These are phyloP conservation scores for Persicaria maculosa DNA, from an alignment of 148 eudicot genomes.

Conservation along the genomic window DNA sequence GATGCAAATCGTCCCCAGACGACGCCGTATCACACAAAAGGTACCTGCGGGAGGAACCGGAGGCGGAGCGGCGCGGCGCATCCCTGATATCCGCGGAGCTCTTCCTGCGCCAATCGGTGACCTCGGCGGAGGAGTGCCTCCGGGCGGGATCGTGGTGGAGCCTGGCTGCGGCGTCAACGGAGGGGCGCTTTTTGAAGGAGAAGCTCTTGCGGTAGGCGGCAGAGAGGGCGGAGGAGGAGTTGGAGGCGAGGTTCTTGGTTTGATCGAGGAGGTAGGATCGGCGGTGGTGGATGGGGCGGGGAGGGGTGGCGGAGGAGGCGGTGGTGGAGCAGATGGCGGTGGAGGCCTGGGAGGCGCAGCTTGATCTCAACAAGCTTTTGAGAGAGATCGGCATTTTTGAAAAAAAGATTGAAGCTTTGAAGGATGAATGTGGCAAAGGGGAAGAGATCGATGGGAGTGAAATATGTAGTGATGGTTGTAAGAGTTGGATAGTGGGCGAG, in stretches of 20 bases:
- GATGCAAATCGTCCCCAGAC: not conserved
- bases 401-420: too few relatives aligned
- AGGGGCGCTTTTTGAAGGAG: constrained; percentile 6
- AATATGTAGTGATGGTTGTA: too few relatives aligned
- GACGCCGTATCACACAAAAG: constrained; percentile 45
- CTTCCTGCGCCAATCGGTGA: constrained; percentile 26
- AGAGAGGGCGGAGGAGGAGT: constrained; percentile 1
- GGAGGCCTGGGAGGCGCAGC: constrained; percentile 9
- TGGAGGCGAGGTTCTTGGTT: constrained; percentile 6
- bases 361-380: constrained; percentile 7
- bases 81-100: constrained; percentile 44
- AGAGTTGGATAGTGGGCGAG: too few relatives aligned
- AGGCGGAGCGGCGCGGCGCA: not conserved
- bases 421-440: too few relatives aligned
- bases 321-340: constrained; percentile 8
- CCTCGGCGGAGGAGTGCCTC: constrained; percentile 14
- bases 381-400: constrained; percentile 1
- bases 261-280: constrained; percentile 12
- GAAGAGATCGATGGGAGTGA: too few relatives aligned
- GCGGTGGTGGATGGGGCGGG: constrained; percentile 11
- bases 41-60: constrained; percentile 41
- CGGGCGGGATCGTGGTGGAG: not conserved
- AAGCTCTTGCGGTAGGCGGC: constrained; percentile 11
- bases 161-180: not conserved
- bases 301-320: not conserved